Evolutionary conservation across 305 asterid genomes (phyloP), one percentile per base, ranked within the genome.

Genomic region (Fraxinus sp.): DNA sequence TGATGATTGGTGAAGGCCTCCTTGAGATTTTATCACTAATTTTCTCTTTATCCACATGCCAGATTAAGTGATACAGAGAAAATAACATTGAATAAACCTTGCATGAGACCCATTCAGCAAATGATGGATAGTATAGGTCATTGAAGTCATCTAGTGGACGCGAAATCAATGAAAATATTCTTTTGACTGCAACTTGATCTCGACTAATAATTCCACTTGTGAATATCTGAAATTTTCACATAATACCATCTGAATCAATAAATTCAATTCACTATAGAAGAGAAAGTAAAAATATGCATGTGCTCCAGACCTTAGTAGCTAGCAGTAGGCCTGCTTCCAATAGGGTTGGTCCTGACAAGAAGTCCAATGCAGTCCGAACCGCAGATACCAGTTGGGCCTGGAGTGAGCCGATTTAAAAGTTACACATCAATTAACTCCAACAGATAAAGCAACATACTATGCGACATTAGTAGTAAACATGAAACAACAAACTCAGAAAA

Each of bases 91-190:
- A 90, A 62, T 62, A 22, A 76, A 96, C 99, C 99, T 97, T 97
- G 97, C 98, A 93, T 76, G 98, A 93, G 87, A 95, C 99, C 98
- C 98, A 97, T 89, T 97, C 99, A 35, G 99, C 99, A 88, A 92
- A 97, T 79, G 99, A 97, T 76, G 99, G 99, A 88, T 91, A 94
- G 88, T 90, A 93, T 74, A 97, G 96, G 87, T 88, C 95, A 80
- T 90, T 93, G 90, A 97, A 97, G 86, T 97, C 99, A 86, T 92
- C 89, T 79, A 97, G 89, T 30, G 98, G 99, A 73, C 95, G 98
- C 81, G 98, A 93, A 88, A 97, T 97, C 91, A 97, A 85, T 55
- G 97, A 93, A 90, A 97, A 97, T 91, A 95, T 94, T 83, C 98
- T 92, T 89, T 91, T 94, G 78, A 93, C 96, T 11, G 99, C 97